Base-by-base conservation (phyloP, 1,284 basidiomycete genomes). In the Blastosporella zonata region DNA sequence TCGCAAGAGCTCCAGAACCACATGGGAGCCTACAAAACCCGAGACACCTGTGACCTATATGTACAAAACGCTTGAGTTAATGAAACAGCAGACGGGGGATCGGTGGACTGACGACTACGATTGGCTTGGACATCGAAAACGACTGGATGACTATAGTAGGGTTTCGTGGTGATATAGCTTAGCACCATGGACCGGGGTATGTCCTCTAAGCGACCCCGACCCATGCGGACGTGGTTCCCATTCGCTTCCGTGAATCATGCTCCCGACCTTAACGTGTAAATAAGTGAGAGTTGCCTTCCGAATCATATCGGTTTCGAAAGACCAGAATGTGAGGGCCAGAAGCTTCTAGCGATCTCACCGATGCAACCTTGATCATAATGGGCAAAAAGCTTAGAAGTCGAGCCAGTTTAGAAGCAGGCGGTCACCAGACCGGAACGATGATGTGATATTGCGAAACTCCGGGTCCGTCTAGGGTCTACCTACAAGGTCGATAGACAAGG, bases 41-140 rank as follows among this genome's bases (percentile, higher is more conserved):
- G 56, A 57, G 18, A 49, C 53, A 29, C 58, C 56, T 18, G 56
- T 59, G 10, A 59, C 55, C 58, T 59, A 34, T 8, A 4, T n/a
- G 25, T 27, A n/a, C 20, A 33, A n/a, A n/a, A n/a, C n/a, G n/a
- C n/a, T n/a, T 33, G 31, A 23, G 2, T 28, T 33, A 20, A 2
- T 17, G 25, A 42, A 12, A 15, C 18, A 6, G 22, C 27, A 4
- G 18, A 27, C 10, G 6, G 7, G 22, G 9, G 28, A 3, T 20
- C 9, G 10, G 2, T 21, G 29, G 6, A 33, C 41, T 34, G 41
- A 43, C 41, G 18, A 43, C 20, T 4, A 43, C 21, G 3, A 43
- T 43, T 22, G 41, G 41, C 12, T 33, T 33, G 17, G 36, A 22
- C 36, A 37, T 37, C 2, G 34, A n/a, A n/a, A n/a, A n/a, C n/a